Evolutionary conservation across 805 yeast species (phyloP), one percentile per base, ranked within the genome.

Genomic region (Kodamaea fukazawae): DNA sequence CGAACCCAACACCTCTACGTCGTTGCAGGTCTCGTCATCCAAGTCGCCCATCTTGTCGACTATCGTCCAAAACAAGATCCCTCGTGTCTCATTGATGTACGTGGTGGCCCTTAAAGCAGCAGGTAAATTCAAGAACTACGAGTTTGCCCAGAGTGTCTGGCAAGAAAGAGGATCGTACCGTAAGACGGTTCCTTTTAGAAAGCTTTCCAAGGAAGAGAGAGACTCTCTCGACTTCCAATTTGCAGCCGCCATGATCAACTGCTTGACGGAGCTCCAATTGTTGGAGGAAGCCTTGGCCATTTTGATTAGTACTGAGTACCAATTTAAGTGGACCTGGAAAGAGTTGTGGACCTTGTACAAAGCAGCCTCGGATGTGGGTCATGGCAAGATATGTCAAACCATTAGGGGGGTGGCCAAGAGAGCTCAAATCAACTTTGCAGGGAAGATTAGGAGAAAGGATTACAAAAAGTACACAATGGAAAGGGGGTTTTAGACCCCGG

Each of bases 141-240:
- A 66, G 0, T 76, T 83, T 54, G 90, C 89, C 3, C 79, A 78
- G 41, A 58, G 62, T 17, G 67, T 86, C 1, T 89, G 96, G 95
- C 59, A 63, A 2, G 95, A 86, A 52, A 75, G 97, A 51, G 96
- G 96, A 2, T 45, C 57, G 15, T 88, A 73, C 61, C 69, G 96
- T 37, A 77, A 76, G 43, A 70, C 85, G 0, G 16, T 34, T 0
- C 46, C 48, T 2, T 89, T 84, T 66, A 74, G 68, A 37, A 27
- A 41, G 0, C 53, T 78, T 12, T 36, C 66, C 1, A 50, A 62
- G 7, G 38, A 41, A 0, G 55, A 49, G 20, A 78, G 74, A 47
- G 72, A 73, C 31, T 53, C 57, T 3, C 58, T 69, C 3, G 91
- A 83, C 53, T 79, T 79, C 56, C 70, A 65, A 42, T 87, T 89